Conservation (phyloP, 345 rosid genomes). For the Cardamine resedifolia region DNA sequence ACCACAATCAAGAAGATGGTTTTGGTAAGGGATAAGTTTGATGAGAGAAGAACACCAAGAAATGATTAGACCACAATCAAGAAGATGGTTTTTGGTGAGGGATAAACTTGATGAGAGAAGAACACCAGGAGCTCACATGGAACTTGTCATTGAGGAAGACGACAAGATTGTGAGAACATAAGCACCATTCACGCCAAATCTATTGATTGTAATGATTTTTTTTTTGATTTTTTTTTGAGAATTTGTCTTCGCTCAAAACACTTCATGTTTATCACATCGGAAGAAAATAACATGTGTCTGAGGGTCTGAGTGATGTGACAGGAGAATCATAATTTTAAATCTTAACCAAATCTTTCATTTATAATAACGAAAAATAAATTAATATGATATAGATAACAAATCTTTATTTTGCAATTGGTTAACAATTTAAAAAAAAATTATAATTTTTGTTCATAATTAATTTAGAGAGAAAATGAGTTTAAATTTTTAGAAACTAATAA, state of each 20-base stretch:
- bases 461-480: too few species aligned
- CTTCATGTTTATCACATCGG: conserved; percentile 4
- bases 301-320: background rate
- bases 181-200: background rate
- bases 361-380: too few species aligned
- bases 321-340: too few species aligned
- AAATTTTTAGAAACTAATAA: too few species aligned
- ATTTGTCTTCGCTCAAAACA: background rate
- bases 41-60: conserved; percentile 4
- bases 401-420: too few species aligned
- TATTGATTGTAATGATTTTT: background rate
- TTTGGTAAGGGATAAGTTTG: background rate
- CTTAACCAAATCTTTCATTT: too few species aligned
- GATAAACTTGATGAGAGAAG: background rate
- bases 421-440: too few species aligned
- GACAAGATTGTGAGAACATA: conserved; percentile 12
- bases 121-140: conserved; percentile 25
- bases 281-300: background rate
- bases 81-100: background rate
- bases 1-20: background rate
- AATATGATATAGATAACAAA: too few species aligned
- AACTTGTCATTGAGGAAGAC: conserved; percentile 11
- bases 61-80: background rate
- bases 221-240: background rate
- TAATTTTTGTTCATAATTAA: too few species aligned